Percentiles rank a stretch among this genome's conserved stretches.
These are phyloP conservation scores for Vachellia collinsii DNA, from an alignment of 306 rosid genomes.

Conservation along the genomic window DNA sequence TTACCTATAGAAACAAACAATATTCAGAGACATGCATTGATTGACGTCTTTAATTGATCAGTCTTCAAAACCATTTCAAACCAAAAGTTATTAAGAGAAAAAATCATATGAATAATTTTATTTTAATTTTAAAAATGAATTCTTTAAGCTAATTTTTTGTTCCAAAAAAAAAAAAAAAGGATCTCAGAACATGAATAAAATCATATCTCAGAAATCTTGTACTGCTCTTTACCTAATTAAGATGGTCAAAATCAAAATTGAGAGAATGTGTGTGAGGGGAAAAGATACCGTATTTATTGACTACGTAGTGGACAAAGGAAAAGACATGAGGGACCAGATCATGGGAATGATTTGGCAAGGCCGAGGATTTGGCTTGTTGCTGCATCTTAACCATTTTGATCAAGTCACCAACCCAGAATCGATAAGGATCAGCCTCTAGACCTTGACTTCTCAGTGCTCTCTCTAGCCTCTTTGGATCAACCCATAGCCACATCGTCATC, in stretches of 20 bases:
- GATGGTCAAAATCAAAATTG: background rate
- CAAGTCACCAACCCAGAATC: conserved; percentile 42
- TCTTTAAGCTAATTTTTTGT: background rate
- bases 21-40: background rate
- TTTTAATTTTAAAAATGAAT: too few species aligned
- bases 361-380: conserved; percentile 44
- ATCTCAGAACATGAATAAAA: background rate
- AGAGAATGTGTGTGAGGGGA: background rate
- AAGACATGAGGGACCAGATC: conserved; percentile 44
- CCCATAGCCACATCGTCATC: conserved; percentile 53
- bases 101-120: too few species aligned
- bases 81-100: too few species aligned
- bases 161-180: too few species aligned
- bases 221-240: background rate
- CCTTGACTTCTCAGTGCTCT: conserved; percentile 51
- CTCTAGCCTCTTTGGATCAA: conserved; percentile 56
- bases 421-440: conserved; percentile 47
- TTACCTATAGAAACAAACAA: background rate
- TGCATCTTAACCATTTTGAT: conserved; percentile 29
- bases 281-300: conserved; percentile 44
- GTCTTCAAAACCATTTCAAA: too few species aligned
- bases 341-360: conserved; percentile 40
- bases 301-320: conserved; percentile 29
- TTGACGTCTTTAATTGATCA: background rate
- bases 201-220: background rate